phyloP scores from a whole-genome alignment of 371 early-diverging fungal species.

The Paraphysoderma sedebokerense region DNA sequence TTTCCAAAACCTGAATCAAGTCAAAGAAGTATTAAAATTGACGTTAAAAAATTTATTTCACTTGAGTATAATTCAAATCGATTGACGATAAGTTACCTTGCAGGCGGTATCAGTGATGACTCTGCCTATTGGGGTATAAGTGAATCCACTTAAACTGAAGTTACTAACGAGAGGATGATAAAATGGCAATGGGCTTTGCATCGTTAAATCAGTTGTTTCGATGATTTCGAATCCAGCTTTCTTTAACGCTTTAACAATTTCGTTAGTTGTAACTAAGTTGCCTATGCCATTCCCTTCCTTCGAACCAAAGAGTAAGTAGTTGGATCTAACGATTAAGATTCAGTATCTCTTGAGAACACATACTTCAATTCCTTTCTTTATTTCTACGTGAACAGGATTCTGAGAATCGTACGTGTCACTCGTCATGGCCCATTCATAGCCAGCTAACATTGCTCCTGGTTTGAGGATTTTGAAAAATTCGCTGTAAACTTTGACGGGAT shows the following conservation, averaged over 20 bases:
- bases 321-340: slow-evolving; percentile 6
- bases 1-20: slow-evolving; percentile 48
- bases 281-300: slow-evolving; percentile 68
- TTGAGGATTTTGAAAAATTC: slow-evolving; percentile 79
- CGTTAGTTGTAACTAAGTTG: slow-evolving; percentile 51
- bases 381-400: slow-evolving; percentile 48
- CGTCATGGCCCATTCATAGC: slow-evolving; percentile 86
- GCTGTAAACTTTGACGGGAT: slow-evolving; percentile 63
- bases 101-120: slow-evolving; percentile 29
- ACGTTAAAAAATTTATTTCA: slow-evolving; percentile 30
- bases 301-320: not conserved
- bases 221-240: slow-evolving; percentile 76
- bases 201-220: slow-evolving; percentile 15
- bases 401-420: slow-evolving; percentile 56
- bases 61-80: slow-evolving; percentile 11
- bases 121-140: slow-evolving; percentile 35
- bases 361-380: slow-evolving; percentile 67
- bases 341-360: too few relatives aligned
- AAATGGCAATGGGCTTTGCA: slow-evolving; percentile 55
- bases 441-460: slow-evolving; percentile 75
- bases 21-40: slow-evolving; percentile 41
- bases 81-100: slow-evolving; percentile 14
- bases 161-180: slow-evolving; percentile 58
- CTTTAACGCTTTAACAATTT: slow-evolving; percentile 52
- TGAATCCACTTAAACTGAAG: slow-evolving; percentile 23